Conservation (phyloP, 805 yeast species). For the Kluyveromyces starmeri region DNA sequence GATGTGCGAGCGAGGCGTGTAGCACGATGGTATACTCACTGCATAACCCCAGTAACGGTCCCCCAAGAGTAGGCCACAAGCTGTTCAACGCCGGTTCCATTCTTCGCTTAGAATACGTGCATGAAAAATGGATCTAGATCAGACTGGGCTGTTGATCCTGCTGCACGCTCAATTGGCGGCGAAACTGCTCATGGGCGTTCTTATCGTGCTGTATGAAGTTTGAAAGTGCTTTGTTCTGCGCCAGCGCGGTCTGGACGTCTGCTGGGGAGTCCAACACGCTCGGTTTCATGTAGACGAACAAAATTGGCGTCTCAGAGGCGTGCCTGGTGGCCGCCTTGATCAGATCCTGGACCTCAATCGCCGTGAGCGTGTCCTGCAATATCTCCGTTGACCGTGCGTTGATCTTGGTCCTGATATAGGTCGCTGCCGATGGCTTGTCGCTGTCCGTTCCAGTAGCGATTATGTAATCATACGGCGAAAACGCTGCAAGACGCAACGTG, state of each 20-base stretch:
- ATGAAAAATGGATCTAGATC: too few species aligned
- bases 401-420: slow-evolving; percentile 16
- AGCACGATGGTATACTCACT: too few species aligned
- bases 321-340: slow-evolving; percentile 18
- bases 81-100: too few species aligned
- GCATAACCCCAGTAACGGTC: too few species aligned
- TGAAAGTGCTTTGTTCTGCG: slow-evolving; percentile 16
- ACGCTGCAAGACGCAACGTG: slow-evolving; percentile 16
- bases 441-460: slow-evolving; percentile 4
- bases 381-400: slow-evolving; percentile 11
- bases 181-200: too few species aligned
- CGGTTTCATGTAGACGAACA: slow-evolving; percentile 22
- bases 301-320: slow-evolving; percentile 24
- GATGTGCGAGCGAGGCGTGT: too few species aligned
- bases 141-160: too few species aligned
- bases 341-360: slow-evolving; percentile 14
- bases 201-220: slow-evolving; percentile 3
- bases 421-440: background rate
- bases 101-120: too few species aligned
- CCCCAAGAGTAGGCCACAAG: too few species aligned
- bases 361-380: slow-evolving; percentile 12
- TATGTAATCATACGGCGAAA: slow-evolving; percentile 25
- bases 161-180: too few species aligned
- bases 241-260: slow-evolving; percentile 10
- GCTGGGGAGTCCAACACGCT: slow-evolving; percentile 15